Conservation (phyloP, 2,329 filamentous ascomycete genomes). For the Pseudofabraea citricarpa region DNA sequence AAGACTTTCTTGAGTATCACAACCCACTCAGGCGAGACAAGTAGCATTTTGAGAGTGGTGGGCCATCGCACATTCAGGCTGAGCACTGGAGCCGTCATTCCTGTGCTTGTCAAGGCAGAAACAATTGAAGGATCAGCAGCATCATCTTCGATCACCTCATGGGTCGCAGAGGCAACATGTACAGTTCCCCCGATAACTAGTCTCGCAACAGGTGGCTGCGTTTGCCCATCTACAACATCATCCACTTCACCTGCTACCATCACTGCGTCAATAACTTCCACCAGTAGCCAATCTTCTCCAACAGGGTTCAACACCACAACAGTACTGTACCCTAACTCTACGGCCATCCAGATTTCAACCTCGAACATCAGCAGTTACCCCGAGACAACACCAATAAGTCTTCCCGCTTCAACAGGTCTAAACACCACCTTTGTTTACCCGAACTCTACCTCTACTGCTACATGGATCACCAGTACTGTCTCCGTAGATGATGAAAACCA, state of each 20-base stretch:
- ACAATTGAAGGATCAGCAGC: conserved; percentile 24
- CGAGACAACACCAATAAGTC: too few species aligned
- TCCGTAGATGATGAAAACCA: too few species aligned
- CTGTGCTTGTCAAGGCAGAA: conserved; percentile 59
- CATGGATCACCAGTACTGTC: too few species aligned
- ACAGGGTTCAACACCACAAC: neutral
- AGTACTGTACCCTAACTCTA: too few species aligned
- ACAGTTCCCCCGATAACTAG: conserved; percentile 38
- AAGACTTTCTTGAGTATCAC: conserved; percentile 55
- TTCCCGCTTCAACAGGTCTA: too few species aligned
- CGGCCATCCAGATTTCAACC: too few species aligned
- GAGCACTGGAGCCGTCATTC: conserved; percentile 62
- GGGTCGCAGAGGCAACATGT: conserved; percentile 37
- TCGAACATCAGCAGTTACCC: too few species aligned
- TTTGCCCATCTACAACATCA: conserved; percentile 21
- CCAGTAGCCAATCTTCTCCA: neutral
- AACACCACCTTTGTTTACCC: too few species aligned
- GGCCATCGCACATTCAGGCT: conserved; percentile 56
- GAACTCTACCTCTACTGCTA: too few species aligned
- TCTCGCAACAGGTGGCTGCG: conserved; percentile 16
- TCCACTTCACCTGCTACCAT: conserved; percentile 4
- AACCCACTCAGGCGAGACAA: conserved; percentile 55
- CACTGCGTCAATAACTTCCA: conserved; percentile 1
- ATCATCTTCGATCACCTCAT: conserved; percentile 10
- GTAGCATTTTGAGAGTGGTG: conserved; percentile 46